Evolutionary conservation across 192 early-diverging fungal genomes (phyloP), one percentile per base, ranked within the genome.

Genomic region (Rhizoclosmatium sp.): DNA sequence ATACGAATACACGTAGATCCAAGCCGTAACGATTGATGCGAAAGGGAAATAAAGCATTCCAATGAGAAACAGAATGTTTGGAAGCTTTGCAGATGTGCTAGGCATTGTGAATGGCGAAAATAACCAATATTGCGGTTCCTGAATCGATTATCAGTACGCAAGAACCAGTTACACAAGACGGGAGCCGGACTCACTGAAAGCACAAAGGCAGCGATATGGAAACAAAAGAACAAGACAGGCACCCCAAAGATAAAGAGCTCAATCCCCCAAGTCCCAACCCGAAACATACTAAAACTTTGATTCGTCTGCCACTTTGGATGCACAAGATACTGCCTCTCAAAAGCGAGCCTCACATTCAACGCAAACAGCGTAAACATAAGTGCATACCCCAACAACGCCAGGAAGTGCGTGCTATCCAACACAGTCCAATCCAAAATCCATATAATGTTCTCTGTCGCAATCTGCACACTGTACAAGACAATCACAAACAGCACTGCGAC

Each of bases 21-120:
- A 31, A 40, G 5, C 5, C 7, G 60, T 62, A 7, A 19, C 23
- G 5, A 23, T 31, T 7, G 60, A 7, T 7, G 60, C 60, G 21
- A 62, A 19, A 62, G 60, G 60, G 23, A 62, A 62, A 62, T 62
- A 62, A 4, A 21, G 7, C 21, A 62, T 62, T 23, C 60, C 60
- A 23, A 62, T 62, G 10, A 62, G 60, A 62, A 62, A 62, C 60
- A 62, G 60, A 16, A 7, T 12, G 51, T 54, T 54, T 7, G 23
- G 10, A 62, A 4, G 4, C 21, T 19, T 40, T 7, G 10, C 21
- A 7, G 60, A 62, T 4, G 39, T 7, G 5, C 21, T 23, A 7
- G 60, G 60, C 23, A 7, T 19, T 23, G 60, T 7, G 60, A 62
- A 62, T 7, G 60, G 60, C 23, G 21, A 21, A 62, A 62, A 62